These are phyloP conservation scores for Apiotrichum porosum DNA, from an alignment of 1,284 basidiomycete species.

Conservation along the genomic window DNA sequence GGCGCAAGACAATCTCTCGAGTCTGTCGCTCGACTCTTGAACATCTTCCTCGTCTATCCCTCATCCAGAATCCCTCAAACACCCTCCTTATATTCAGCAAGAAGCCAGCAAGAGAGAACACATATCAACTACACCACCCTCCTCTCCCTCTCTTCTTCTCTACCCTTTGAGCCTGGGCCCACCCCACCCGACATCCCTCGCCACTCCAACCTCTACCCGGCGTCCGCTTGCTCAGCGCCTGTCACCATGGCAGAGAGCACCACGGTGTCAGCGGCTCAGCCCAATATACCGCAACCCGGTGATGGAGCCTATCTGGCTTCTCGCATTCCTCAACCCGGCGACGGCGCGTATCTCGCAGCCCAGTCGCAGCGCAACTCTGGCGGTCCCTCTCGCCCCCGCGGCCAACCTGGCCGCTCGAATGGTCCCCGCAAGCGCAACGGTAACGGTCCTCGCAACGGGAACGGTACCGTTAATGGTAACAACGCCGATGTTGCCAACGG, in stretches of 20 bases:
- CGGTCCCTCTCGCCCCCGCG: background rate
- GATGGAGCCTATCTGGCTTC: constrained; percentile 5
- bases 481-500: background rate
- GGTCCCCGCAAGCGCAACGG: constrained; percentile 1
- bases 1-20: too few relatives aligned
- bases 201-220: background rate
- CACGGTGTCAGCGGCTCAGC: too few relatives aligned
- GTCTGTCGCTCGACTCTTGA: too few relatives aligned
- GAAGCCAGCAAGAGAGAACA: too few relatives aligned
- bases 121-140: too few relatives aligned
- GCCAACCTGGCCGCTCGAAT: background rate
- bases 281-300: too few relatives aligned
- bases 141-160: background rate
- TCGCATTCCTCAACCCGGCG: constrained; percentile 14
- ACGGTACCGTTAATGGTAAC: too few relatives aligned
- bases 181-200: background rate
- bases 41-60: too few relatives aligned
- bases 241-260: background rate
- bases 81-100: too few relatives aligned
- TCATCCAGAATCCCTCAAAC: too few relatives aligned
- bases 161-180: background rate
- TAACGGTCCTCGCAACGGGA: background rate
- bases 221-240: background rate
- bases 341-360: constrained; percentile 15
- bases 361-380: background rate